Base-by-base conservation (phyloP, 306 rosid species). In the Oemleria cerasiformis region DNA sequence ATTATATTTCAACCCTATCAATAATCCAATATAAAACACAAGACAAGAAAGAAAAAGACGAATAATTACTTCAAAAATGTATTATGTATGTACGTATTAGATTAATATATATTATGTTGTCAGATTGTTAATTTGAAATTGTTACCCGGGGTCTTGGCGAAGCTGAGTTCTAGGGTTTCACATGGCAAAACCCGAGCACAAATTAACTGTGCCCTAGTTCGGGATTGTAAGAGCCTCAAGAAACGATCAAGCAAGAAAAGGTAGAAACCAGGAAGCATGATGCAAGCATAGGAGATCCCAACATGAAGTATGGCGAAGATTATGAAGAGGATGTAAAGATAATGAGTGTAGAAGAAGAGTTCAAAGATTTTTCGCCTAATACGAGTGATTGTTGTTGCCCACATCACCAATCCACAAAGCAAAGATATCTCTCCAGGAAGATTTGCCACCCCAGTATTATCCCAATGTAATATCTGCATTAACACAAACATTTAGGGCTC, bases 221-320 rank as follows among this genome's bases (percentile, higher is more conserved):
- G 71, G 19, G 97, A 92, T 56, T 90, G 96, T 4, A 90, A 77
- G 60, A 88, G 84, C 42, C 98, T 71, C 7, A 92, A 59, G 83
- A 2, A 90, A 34, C 98, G 96, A 57, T 90, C 98, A 16, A 92
- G 64, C 49, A 87, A 0, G 76, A 92, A 92, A 76, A 92, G 97
- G 84, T 79, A 90, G 77, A 90, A 86, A 58, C 89, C 87, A 9
- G 97, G 98, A 60, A 92, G 90, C 88, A 87, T 85, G 0, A 78
- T 77, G 76, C 68, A 77, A 0, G 88, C 3, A 53, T 36, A 79
- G 20, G 89, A 34, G 50, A 90, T 70, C 19, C 96, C 88, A 13
- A 88, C 91, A 19, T 90, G 98, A 59, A 92, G 86, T 72, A 88
- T n/a, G 76, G 77, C 90, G 92, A 92, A 90, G 44, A 88, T 61